Base-by-base conservation (phyloP, 495 filamentous ascomycete species). In the Lasiosphaeriaceae sp. region DNA sequence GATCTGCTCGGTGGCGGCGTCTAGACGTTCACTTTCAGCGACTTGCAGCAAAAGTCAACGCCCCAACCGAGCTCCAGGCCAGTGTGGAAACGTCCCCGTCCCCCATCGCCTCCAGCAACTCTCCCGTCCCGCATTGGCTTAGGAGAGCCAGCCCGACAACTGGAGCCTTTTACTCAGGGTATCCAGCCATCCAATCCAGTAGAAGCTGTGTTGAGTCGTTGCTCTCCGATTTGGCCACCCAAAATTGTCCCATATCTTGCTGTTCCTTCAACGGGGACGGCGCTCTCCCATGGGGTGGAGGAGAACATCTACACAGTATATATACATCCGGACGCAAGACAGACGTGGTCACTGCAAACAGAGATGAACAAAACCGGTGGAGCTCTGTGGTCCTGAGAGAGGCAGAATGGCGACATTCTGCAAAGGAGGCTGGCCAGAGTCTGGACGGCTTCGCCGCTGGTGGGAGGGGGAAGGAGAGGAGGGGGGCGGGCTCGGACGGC, bases 1-100 rank as follows among this genome's bases (percentile, higher is more conserved):
- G 47, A 51, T 52, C 55, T 52, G 54, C 49, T 52, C 23, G 31
- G 48, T 52, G 41, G 48, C 49, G 55, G 41, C 48, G 55, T 52
- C 55, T 26, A 47, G 47, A 1, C 24, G 35, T 23, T 20, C 23
- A 23, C 12, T 23, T 43, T 20, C 20, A 19, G 34, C 41, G 48
- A 43, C 34, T 46, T 43, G 37, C 21, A 29, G 47, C 35, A 19
- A 43, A n/a, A 21, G 26, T 16, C 19, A 24, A 24, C 46, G 45
- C 46, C 53, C 46, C 53, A 39, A 23, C 43, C 46, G 46, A 24
- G 14, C 14, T 14, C 11, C n/a, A n/a, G 17, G 21, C 54, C 5
- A 50, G 35, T 44, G 55, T 47, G 47, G 22, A 44, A 20, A 23
- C 14, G n/a, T 44, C 11, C 8, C 12, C 22, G 24, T 20, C 55